Evolutionary conservation across 129 eudicot genomes (phyloP), one percentile per base, ranked within the genome.

Genomic region (Lonicera japonica): DNA sequence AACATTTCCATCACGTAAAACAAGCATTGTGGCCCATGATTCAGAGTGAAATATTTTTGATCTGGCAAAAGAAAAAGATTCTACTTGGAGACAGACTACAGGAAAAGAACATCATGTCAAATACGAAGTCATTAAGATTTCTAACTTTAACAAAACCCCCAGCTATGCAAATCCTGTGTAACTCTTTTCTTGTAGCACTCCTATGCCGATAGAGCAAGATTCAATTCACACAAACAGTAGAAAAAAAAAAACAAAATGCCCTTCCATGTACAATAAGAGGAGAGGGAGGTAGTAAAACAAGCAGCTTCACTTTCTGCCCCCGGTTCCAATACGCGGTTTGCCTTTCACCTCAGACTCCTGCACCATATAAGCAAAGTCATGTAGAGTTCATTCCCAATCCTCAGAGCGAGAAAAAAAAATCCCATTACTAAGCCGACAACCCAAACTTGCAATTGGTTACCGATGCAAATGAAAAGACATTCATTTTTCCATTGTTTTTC

Each of bases 301-400:
- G 50, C 50, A 43, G 13, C 50, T 51, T 76, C 69, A 86, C 75
- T 84, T 83, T 69, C 95, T 76, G 56, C 91, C 84, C 17, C 80
- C 63, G 2, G 77, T 68, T 61, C 73, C 76, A 40, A 73, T 50
- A 18, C 97, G 87, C 58, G 97, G 95, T 66, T 89, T 89, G 63
- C 84, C 87, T 70, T 86, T 89, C 25, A 89, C 95, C 75, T 89
- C 97, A 11, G 79, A 54, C 57, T 89, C 97, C 95, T 89, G 79
- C 72, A 52, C 52, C 73, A 70, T 43, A 3, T 14, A 14, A 43
- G 8, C 16, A 43, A 3, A 43, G 36, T 29, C 50, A 38, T 43
- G 8, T 11, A 43, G 8, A 43, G 50, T 43, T 43, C 3, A 14
- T 14, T 14, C 50, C 8, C 13, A 1, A 43, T 43, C 16, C 16